Conservation (phyloP, 2,329 filamentous ascomycete species). For the Claviceps digitariae region DNA sequence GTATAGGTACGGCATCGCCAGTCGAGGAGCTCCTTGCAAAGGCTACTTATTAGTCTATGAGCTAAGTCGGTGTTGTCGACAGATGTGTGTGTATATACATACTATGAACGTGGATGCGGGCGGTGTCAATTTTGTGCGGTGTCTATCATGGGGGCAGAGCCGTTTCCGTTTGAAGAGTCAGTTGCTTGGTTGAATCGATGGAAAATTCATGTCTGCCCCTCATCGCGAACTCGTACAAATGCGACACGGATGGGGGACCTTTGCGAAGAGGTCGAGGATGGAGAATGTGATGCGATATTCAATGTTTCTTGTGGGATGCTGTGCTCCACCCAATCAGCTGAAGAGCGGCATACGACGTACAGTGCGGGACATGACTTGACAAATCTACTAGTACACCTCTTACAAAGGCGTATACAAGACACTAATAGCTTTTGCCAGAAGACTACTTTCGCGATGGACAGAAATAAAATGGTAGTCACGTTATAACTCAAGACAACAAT, state of each 20-base stretch:
- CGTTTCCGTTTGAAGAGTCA: not conserved
- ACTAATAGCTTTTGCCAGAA: no score
- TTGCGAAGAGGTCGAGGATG: not conserved
- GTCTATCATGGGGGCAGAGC: not conserved
- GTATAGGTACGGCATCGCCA: slow-evolving; percentile 47
- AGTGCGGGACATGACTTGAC: no score
- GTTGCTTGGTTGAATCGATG: not conserved
- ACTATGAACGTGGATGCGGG: no score
- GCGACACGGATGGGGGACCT: not conserved
- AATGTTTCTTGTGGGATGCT: not conserved
- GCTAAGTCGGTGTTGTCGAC: not conserved
- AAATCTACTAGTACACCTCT: no score
- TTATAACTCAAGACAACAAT: no score
- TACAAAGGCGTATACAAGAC: no score
- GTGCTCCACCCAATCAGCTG: no score
- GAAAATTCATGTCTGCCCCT: not conserved
- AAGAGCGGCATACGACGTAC: no score
- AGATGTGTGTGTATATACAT: no score
- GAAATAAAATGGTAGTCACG: no score
- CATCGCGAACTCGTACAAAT: not conserved
- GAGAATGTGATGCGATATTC: not conserved
- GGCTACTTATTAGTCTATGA: not conserved
- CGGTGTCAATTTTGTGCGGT: not conserved
- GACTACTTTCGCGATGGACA: no score
- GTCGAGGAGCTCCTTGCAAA: not conserved